Conservation (phyloP, 2,329 filamentous ascomycete genomes). For the Coleophoma cylindrospora region DNA sequence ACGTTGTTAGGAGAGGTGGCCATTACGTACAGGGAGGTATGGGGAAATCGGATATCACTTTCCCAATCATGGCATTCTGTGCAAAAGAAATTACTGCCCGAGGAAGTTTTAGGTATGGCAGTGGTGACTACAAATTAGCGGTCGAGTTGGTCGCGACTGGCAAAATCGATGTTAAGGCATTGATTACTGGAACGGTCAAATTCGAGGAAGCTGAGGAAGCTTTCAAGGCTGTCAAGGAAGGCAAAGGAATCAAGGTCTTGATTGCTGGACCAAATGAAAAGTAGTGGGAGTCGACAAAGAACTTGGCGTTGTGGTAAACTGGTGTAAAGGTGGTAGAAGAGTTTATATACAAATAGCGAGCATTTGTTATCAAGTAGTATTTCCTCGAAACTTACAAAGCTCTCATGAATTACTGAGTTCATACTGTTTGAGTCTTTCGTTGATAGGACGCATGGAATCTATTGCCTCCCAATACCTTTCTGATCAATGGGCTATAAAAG, state of each 20-base stretch:
- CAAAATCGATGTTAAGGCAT: constrained; percentile 73
- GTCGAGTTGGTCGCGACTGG: constrained; percentile 70
- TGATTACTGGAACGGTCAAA: constrained; percentile 72
- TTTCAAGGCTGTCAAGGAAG: constrained; percentile 80
- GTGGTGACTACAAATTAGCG: constrained; percentile 76
- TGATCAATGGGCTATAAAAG: too few species aligned
- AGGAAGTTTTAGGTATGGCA: constrained; percentile 85
- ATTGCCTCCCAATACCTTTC: too few species aligned
- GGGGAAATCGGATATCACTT: constrained; percentile 81
- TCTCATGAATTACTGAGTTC: too few species aligned
- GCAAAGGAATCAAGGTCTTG: constrained; percentile 69
- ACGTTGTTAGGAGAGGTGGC: constrained; percentile 66
- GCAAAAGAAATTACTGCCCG: constrained; percentile 83
- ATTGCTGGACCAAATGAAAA: constrained; percentile 57
- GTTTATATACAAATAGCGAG: not conserved
- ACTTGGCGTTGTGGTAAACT: too few species aligned
- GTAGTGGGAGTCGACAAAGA: not conserved
- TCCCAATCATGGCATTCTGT: constrained; percentile 88
- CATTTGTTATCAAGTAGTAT: not conserved
- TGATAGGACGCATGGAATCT: too few species aligned
- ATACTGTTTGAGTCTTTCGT: too few species aligned
- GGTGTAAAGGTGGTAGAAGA: not conserved
- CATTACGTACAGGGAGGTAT: constrained; percentile 85
- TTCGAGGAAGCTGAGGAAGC: constrained; percentile 83
- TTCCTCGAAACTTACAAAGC: too few species aligned